Base-by-base conservation (phyloP, 495 filamentous ascomycete genomes). In the Filosporella fistucella region DNA sequence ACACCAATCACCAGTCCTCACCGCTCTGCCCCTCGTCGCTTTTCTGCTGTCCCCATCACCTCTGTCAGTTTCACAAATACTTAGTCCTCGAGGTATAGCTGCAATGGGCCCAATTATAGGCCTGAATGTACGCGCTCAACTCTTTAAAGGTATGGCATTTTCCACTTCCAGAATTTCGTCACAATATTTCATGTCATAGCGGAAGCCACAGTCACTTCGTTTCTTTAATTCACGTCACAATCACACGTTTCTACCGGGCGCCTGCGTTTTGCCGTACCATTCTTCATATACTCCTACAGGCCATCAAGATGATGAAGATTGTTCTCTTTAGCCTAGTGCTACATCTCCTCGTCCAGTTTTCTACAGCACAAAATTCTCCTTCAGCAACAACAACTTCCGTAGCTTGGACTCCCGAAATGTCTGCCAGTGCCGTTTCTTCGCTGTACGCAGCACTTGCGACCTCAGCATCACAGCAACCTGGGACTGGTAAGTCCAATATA, bases 391-490 rank as follows among this genome's bases (percentile, higher is more conserved):
- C 51, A 6, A 41, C 18, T 22, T 43, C 29, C 12, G 50, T 47
- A 17, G 57, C 57, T 42, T 16, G 44, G 23, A 60, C 54, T 16
- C 57, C 57, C 25, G 42, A 52, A 42, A 57, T 57, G 54, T 57
- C 57, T 39, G 47, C 57, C 28, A 59, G 51, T 33, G 48, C 56
- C 1, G 47, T 49, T 23, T 55, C 57, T 17, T 48, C 50, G 2
- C 25, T 55, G 7, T 61, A 52, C 36, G 43, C 54, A 1, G 47
- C 45, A 10, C 29, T 61, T 20, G 51, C 54, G 13, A 55, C 51
- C 29, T 49, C 51, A 5, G 37, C 45, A n/a, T 54, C 58, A 4
- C 47, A 52, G 26, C 55, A 57, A 34, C 54, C 54, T 18, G 53
- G 57, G 16, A 17, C 26, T 45, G 50, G 55, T 53, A 11, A 47